Conservation (phyloP, 352 stramenopile species). For the Globisporangium polare region DNA sequence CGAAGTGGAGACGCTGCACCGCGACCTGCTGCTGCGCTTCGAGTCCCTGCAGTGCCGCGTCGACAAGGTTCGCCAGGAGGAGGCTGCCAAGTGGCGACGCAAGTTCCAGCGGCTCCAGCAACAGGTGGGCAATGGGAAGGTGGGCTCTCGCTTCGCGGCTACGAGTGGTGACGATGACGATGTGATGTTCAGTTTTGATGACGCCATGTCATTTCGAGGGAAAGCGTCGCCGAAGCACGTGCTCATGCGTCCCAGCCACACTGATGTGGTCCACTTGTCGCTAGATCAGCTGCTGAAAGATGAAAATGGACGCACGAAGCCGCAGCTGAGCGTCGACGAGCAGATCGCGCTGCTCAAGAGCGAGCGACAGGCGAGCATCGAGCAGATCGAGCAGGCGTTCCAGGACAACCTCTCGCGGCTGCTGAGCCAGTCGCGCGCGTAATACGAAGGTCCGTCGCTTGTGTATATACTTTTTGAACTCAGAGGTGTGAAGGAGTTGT, state of each 20-base stretch:
- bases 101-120: constrained; percentile 17
- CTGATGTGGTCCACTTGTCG: constrained; percentile 17
- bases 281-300: constrained; percentile 9
- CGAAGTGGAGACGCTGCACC: constrained; percentile 51
- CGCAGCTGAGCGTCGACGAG: constrained; percentile 20
- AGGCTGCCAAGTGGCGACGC: constrained; percentile 27
- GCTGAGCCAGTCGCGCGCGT: constrained; percentile 16
- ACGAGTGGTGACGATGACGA: constrained; percentile 21
- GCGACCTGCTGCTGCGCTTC: constrained; percentile 40
- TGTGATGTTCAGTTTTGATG: constrained; percentile 17
- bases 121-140: constrained; percentile 6
- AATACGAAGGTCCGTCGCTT: not conserved
- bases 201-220: not conserved
- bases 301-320: constrained; percentile 2
- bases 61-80: constrained; percentile 21
- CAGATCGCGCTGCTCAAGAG: constrained; percentile 33
- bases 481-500: not conserved
- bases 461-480: not conserved
- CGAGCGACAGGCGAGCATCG: constrained; percentile 25
- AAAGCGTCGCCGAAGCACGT: not conserved
- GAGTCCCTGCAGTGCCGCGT: constrained; percentile 26
- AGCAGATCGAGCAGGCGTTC: constrained; percentile 36
- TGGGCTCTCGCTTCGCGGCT: constrained; percentile 1
- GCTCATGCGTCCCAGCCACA: constrained; percentile 10
- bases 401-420: constrained; percentile 31